Percentiles rank a stretch among this genome's conserved stretches.
These are phyloP conservation scores for Zizania palustris DNA, from an alignment of 202 grass and related monocot genomes.

Conservation along the genomic window DNA sequence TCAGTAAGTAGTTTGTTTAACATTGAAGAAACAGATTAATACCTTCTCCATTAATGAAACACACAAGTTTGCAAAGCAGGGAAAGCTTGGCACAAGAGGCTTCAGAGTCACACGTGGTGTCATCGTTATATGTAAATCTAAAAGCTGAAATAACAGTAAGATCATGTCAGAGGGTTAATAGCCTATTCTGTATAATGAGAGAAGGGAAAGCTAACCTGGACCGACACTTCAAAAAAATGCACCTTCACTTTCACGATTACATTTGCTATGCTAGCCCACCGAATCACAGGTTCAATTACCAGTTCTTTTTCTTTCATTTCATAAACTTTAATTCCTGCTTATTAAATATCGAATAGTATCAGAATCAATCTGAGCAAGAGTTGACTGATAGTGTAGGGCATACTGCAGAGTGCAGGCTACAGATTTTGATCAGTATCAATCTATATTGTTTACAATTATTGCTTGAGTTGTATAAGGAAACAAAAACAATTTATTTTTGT, in stretches of 20 bases:
- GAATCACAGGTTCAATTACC: constrained; percentile 81
- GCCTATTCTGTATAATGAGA: constrained; percentile 19
- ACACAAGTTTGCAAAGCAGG: constrained; percentile 66
- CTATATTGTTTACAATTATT: background rate
- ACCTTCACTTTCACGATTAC: constrained; percentile 60
- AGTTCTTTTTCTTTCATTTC: constrained; percentile 87
- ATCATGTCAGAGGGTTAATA: constrained; percentile 5
- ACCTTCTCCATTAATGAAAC: constrained; percentile 83
- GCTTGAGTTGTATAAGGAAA: constrained; percentile 6
- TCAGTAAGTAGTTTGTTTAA: constrained; percentile 15
- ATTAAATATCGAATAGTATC: background rate
- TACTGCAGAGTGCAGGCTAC: background rate
- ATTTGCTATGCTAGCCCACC: constrained; percentile 77
- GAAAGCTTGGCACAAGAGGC: constrained; percentile 80
- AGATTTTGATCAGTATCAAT: background rate
- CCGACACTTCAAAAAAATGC: constrained; percentile 56
- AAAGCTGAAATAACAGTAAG: constrained; percentile 52
- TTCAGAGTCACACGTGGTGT: constrained; percentile 67
- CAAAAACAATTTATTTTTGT: background rate
- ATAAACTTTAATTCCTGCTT: constrained; percentile 86
- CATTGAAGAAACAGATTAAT: background rate
- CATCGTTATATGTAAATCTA: constrained; percentile 69
- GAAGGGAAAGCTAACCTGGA: constrained; percentile 53
- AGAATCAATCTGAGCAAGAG: background rate
- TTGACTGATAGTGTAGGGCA: background rate